Base-by-base conservation (phyloP, 225 moss, liverwort and hornwort species). In the Anthoceros angustus region DNA sequence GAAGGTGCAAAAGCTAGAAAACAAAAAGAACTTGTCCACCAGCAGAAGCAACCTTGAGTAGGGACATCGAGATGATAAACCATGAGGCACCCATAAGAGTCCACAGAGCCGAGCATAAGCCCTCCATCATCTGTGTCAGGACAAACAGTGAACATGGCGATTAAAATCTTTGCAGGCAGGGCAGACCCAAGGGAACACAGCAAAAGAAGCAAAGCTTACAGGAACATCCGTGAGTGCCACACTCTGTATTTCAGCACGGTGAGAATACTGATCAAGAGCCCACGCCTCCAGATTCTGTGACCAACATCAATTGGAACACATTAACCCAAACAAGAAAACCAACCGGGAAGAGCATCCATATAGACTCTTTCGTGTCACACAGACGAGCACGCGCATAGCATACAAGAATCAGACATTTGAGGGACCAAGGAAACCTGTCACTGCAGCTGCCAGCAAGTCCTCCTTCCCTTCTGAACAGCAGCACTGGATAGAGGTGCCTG, bases 221-320 rank as follows among this genome's bases (percentile, higher is more conserved):
- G 67, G 76, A 72, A 62, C 81, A 83, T 55, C 78, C 64, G 84
- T 77, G 20, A 87, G 84, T 9, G 82, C 77, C 65, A 86, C 79
- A 82, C 86, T 76, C 80, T 91, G 87, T 73, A 91, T 91, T 74
- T 91, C 87, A 64, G 79, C 83, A 64, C 80, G 74, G 72, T 91
- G 90, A 45, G 90, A 86, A 65, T 84, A 91, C 66, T 91, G 86
- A 68, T 86, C 83, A 63, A 91, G 76, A 70, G 74, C 70, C 76
- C 82, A 73, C 42, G 82, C 80, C 66, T 75, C 76, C 48, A 63
- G 72, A 65, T 82, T 74, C 87, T 91, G 73, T 23, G 71, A 40
- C 42, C 26, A 15, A 14, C 42, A 12, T 38, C 42, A 49, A 45
- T 39, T 4, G 64, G 67, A 23, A 18, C 16, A 42, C n/a, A n/a